A percentile compares a stretch with the other conserved stretches of the same genome.
phyloP scores from a whole-genome alignment of 305 asterid genomes.

The Ajuga reptans region DNA sequence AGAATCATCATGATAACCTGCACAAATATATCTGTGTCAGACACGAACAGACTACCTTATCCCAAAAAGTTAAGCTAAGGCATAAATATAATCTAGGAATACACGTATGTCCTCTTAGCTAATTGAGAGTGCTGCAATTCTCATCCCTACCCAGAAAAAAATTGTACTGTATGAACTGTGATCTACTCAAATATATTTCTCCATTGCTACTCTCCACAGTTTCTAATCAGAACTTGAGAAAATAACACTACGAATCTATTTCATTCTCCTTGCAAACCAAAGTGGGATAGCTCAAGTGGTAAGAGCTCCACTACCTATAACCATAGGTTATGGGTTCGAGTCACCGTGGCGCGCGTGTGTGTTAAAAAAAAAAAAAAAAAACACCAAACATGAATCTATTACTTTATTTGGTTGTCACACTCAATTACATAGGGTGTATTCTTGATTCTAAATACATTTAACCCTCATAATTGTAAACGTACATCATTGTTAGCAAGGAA shows the following conservation, averaged over 20 bases:
- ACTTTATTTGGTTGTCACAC: background rate
- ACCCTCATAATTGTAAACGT: background rate
- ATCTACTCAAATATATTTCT: background rate
- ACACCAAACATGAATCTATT: background rate
- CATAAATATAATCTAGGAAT: background rate
- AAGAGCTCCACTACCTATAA: too few relatives aligned
- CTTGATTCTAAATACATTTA: background rate
- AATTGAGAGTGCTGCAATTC: background rate
- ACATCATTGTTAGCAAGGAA: background rate
- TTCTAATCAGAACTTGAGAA: background rate
- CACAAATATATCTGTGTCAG: conserved; percentile 33
- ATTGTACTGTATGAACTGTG: background rate
- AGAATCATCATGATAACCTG: conserved; percentile 39
- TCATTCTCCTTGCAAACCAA: background rate
- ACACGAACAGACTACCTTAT: background rate
- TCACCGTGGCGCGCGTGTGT: too few relatives aligned
- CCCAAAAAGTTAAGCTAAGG: conserved; percentile 9
- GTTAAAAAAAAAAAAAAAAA: too few relatives aligned
- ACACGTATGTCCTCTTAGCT: background rate
- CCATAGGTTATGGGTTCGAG: too few relatives aligned
- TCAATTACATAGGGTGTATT: background rate
- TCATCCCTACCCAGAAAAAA: background rate
- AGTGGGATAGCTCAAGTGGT: too few relatives aligned
- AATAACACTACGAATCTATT: background rate
- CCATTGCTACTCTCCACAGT: background rate